A percentile compares a stretch with the other conserved stretches of the same genome.
Evolutionary conservation across 148 eudicot species (phyloP).

Genomic region (Cornus kousa): DNA sequence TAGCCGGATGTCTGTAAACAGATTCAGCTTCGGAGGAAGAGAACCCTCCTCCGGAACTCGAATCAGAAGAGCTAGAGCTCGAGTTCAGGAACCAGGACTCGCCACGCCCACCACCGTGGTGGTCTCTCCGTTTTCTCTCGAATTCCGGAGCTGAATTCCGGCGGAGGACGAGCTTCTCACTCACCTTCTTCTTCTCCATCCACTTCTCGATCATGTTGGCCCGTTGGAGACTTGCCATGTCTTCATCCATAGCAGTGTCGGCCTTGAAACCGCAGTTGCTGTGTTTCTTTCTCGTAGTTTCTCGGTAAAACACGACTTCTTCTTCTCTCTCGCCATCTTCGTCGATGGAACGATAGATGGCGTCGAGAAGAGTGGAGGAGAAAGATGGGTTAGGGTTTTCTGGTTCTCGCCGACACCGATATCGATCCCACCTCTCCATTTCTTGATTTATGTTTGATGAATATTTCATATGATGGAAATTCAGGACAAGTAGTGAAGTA

Average conservation of each 20-base stretch:
- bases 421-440: slow-evolving; percentile 2
- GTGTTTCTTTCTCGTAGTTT: slow-evolving; percentile 32
- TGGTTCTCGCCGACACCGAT: slow-evolving; percentile 10
- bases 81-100: slow-evolving; percentile 20
- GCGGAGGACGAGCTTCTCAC: slow-evolving; percentile 21
- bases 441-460: neutral
- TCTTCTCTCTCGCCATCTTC: slow-evolving; percentile 22
- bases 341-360: slow-evolving; percentile 85
- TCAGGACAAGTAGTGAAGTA: neutral
- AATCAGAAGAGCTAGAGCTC: slow-evolving; percentile 57
- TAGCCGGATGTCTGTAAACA: neutral
- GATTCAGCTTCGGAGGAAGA: slow-evolving; percentile 39
- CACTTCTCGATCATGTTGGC: slow-evolving; percentile 45
- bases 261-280: neutral
- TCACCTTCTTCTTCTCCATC: slow-evolving; percentile 49
- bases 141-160: slow-evolving; percentile 29
- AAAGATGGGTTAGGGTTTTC: slow-evolving; percentile 48
- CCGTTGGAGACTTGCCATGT: slow-evolving; percentile 20
- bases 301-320: slow-evolving; percentile 22
- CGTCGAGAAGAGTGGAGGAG: slow-evolving; percentile 75
- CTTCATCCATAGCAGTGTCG: slow-evolving; percentile 5
- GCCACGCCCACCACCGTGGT: neutral
- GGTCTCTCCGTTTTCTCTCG: slow-evolving; percentile 1
- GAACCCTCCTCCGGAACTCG: slow-evolving; percentile 44
- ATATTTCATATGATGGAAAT: neutral